Evolutionary conservation across 495 filamentous ascomycete genomes (phyloP).

Genomic region (Podospora australis): DNA sequence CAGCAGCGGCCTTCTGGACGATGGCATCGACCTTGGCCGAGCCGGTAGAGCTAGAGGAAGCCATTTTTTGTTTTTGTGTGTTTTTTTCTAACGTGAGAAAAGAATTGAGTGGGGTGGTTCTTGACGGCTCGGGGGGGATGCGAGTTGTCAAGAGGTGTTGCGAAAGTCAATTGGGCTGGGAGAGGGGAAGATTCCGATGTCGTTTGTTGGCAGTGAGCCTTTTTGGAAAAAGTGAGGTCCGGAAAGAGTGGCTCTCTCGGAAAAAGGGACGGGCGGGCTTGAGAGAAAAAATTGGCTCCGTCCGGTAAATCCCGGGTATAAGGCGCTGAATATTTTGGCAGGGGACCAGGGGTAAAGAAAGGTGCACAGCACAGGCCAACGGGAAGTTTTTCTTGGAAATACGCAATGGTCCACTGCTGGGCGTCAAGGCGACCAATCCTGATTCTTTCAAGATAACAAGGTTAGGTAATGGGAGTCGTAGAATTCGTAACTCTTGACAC

Average conservation of each 20-base stretch:
- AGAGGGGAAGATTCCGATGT: constrained; percentile 11
- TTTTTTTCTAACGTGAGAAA: too few relatives aligned
- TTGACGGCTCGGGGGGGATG: constrained; percentile 15
- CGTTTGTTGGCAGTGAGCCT: constrained; percentile 22
- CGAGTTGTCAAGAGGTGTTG: constrained; percentile 17
- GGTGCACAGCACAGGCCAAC: constrained; percentile 4
- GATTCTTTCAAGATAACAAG: neutral
- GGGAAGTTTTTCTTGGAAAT: too few relatives aligned
- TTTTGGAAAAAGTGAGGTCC: constrained; percentile 24
- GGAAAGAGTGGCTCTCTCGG: constrained; percentile 10
- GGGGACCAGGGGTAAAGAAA: constrained; percentile 14
- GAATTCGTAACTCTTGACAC: too few relatives aligned
- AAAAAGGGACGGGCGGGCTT: constrained; percentile 9
- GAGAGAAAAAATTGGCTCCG: constrained; percentile 23
- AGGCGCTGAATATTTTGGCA: too few relatives aligned
- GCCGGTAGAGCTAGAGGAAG: constrained; percentile 4
- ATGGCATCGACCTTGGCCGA: constrained; percentile 14
- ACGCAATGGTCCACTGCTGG: too few relatives aligned
- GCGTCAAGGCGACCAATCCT: too few relatives aligned
- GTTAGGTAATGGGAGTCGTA: neutral
- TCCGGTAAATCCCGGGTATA: constrained; percentile 27
- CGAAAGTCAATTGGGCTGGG: constrained; percentile 21
- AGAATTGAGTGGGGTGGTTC: constrained; percentile 28
- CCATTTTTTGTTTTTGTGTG: too few relatives aligned
- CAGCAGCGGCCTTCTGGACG: constrained; percentile 34